phyloP scores from a whole-genome alignment of 2,329 filamentous ascomycete species.

The Penicillium sp. region DNA sequence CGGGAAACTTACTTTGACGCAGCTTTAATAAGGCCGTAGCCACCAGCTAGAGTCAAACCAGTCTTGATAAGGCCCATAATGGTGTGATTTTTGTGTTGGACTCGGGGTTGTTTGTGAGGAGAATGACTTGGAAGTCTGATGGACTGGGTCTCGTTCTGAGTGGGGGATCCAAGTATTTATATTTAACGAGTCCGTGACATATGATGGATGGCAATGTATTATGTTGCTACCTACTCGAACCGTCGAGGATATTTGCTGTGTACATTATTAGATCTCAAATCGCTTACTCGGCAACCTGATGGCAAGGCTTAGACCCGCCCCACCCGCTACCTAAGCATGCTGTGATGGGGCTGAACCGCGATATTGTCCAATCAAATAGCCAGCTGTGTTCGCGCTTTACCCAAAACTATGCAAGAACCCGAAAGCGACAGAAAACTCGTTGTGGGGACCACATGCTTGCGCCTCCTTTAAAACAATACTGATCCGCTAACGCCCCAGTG shows the following conservation, averaged over 20 bases:
- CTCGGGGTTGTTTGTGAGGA: not conserved
- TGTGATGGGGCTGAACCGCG: not conserved
- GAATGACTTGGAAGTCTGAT: not conserved
- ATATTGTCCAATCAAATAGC: not conserved
- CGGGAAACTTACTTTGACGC: constrained; percentile 19
- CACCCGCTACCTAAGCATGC: constrained; percentile 5
- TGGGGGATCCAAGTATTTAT: not conserved
- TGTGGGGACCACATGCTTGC: constrained; percentile 14
- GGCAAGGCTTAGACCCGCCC: constrained; percentile 2
- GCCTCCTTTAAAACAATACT: not conserved
- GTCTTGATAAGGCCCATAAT: constrained; percentile 21
- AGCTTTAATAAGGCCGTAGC: constrained; percentile 19
- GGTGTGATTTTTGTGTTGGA: not conserved
- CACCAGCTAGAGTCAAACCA: constrained; percentile 10
- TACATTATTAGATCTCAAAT: not conserved
- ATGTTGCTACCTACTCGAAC: not conserved
- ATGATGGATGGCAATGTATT: not conserved
- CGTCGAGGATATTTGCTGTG: not conserved
- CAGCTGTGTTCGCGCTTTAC: constrained; percentile 13
- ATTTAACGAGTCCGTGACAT: not conserved
- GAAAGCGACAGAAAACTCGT: constrained; percentile 15
- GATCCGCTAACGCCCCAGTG: not conserved
- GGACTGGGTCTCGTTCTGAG: not conserved
- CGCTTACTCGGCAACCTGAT: not conserved
- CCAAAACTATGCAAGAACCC: constrained; percentile 20